A percentile compares a stretch with the other conserved stretches of the same genome.
Conservation (phyloP, 176 grass and related monocot genomes). For the Rhynchospora pubera region DNA sequence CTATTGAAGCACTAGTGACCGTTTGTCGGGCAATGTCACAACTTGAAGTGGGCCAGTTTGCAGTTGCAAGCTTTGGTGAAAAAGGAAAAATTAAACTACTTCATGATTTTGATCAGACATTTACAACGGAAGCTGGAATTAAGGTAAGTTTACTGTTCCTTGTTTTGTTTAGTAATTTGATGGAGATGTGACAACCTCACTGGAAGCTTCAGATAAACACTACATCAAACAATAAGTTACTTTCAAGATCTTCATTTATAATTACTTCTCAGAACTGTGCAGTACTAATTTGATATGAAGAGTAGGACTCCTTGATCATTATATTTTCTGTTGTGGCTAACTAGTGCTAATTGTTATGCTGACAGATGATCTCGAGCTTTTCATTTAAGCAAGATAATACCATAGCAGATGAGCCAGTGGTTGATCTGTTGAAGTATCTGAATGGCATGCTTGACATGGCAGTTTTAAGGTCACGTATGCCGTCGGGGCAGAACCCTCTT, state of each 20-base stretch:
- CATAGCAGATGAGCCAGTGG: conserved; percentile 78
- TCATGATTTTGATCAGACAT: conserved; percentile 93
- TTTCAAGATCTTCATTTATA: background rate
- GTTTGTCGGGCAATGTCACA: conserved; percentile 92
- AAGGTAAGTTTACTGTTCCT: conserved; percentile 38
- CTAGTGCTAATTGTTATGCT: background rate
- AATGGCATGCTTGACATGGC: conserved; percentile 75
- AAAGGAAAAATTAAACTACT: conserved; percentile 72
- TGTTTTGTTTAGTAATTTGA: background rate
- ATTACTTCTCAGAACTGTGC: background rate
- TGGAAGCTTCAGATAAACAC: background rate
- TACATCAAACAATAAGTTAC: background rate
- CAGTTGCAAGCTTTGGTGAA: conserved; percentile 82
- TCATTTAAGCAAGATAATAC: conserved; percentile 97
- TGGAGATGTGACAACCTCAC: background rate
- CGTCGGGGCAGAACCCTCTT: conserved; percentile 79
- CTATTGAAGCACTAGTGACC: conserved; percentile 80
- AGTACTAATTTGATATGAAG: background rate
- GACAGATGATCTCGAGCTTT: conserved; percentile 76
- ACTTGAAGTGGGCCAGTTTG: conserved; percentile 88
- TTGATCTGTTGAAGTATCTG: conserved; percentile 74
- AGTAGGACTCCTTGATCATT: background rate
- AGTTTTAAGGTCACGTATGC: conserved; percentile 54
- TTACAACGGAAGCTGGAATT: conserved; percentile 73
- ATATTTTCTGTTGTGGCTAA: background rate